Evolutionary conservation across 2,329 filamentous ascomycete species (phyloP).

Genomic region (Xylariaceae sp.): DNA sequence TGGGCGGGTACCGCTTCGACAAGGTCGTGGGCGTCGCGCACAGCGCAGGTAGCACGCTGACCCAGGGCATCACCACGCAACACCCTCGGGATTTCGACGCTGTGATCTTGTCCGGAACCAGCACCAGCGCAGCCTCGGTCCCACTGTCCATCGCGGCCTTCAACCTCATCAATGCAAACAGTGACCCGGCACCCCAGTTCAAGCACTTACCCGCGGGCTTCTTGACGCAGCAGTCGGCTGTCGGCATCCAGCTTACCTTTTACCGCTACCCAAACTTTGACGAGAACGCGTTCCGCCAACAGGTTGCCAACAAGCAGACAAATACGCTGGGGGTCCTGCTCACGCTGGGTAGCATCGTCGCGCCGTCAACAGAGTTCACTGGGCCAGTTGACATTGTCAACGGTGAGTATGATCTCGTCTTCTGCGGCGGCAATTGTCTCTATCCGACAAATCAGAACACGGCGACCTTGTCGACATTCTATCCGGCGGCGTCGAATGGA

Average conservation of each 20-base stretch:
- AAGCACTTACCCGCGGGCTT: constrained; percentile 26
- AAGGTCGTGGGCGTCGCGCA: constrained; percentile 50
- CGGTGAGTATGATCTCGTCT: constrained; percentile 35
- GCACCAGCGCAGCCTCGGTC: constrained; percentile 21
- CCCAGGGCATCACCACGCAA: constrained; percentile 41
- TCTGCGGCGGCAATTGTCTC: constrained; percentile 34
- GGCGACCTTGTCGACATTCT: constrained; percentile 24
- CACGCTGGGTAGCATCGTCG: constrained; percentile 29
- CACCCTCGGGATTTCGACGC: constrained; percentile 45
- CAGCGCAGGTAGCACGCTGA: constrained; percentile 46
- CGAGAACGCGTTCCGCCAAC: constrained; percentile 22
- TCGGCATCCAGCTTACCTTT: constrained; percentile 33
- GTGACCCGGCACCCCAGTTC: constrained; percentile 37
- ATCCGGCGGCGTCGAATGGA: constrained; percentile 25
- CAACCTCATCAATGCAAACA: constrained; percentile 29
- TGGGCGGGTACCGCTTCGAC: constrained; percentile 38
- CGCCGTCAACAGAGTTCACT: constrained; percentile 28
- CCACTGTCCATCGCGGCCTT: constrained; percentile 24
- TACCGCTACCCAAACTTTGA: constrained; percentile 32
- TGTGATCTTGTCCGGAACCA: constrained; percentile 47
- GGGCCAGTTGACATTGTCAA: constrained; percentile 35
- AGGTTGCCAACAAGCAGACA: constrained; percentile 34
- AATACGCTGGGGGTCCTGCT: constrained; percentile 33
- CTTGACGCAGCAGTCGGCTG: constrained; percentile 27
- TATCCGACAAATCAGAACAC: constrained; percentile 31